A percentile compares a stretch with the other conserved stretches of the same genome.
Conservation (phyloP, 1,139 yeast genomes). For the Taphrina flavorubra region DNA sequence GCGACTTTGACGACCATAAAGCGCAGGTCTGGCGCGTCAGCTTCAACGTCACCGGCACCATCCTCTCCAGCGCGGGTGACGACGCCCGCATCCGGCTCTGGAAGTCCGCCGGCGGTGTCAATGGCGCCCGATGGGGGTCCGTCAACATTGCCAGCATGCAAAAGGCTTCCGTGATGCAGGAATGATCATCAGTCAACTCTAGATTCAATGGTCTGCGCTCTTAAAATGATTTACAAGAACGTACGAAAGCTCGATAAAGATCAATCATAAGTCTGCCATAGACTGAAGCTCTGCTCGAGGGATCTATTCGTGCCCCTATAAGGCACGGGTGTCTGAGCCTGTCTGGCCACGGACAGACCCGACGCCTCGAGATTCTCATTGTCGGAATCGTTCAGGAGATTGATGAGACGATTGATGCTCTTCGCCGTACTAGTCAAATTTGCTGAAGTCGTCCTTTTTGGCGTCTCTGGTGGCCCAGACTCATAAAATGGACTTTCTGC, state of each 20-base stretch:
- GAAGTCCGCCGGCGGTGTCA: constrained; percentile 57
- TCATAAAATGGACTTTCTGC: not conserved
- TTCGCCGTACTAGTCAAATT: constrained; percentile 9
- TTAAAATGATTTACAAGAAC: no score
- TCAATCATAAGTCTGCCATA: constrained; percentile 7
- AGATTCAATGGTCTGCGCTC: not conserved
- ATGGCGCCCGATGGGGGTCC: constrained; percentile 30
- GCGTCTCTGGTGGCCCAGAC: not conserved
- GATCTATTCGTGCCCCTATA: constrained; percentile 27
- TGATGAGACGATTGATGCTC: constrained; percentile 22
- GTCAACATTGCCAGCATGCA: constrained; percentile 29
- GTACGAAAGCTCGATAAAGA: no score
- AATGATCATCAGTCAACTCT: not conserved
- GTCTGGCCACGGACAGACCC: not conserved
- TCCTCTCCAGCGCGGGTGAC: constrained; percentile 91
- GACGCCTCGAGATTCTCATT: not conserved
- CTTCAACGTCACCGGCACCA: constrained; percentile 94
- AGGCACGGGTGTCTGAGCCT: not conserved
- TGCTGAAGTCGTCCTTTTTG: not conserved
- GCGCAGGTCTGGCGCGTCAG: constrained; percentile 95
- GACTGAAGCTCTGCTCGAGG: constrained; percentile 24
- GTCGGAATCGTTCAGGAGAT: constrained; percentile 9
- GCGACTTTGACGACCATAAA: constrained; percentile 73
- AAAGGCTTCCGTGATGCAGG: constrained; percentile 16
- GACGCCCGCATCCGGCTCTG: constrained; percentile 91